A percentile compares a stretch with the other conserved stretches of the same genome.
These are phyloP conservation scores for Fusarium sp. DNA, from an alignment of 2,329 filamentous ascomycete species.

Conservation along the genomic window DNA sequence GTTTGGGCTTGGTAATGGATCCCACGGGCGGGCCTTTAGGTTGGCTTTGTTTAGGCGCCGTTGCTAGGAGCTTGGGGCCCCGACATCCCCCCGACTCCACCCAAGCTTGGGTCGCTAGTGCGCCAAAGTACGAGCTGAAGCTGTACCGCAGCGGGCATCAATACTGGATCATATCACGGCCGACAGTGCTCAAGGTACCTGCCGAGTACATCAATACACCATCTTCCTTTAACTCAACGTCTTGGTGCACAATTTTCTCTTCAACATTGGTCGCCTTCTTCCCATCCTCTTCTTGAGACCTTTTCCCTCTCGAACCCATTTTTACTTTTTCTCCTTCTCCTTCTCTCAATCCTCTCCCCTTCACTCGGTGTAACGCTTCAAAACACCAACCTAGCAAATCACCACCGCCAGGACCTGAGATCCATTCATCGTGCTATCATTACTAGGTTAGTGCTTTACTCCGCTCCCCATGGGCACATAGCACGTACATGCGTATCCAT, in stretches of 20 bases:
- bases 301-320: neutral
- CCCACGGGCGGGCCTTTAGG: slow-evolving; percentile 24
- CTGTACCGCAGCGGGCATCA: slow-evolving; percentile 33
- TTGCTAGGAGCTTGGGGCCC: slow-evolving; percentile 44
- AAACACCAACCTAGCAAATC: slow-evolving; percentile 22
- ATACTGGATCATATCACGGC: slow-evolving; percentile 19
- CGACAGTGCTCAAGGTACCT: slow-evolving; percentile 27
- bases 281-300: slow-evolving; percentile 17
- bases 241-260: slow-evolving; percentile 4
- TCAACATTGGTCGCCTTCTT: slow-evolving; percentile 3
- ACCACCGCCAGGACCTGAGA: slow-evolving; percentile 19
- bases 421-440: slow-evolving; percentile 19
- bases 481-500: slow-evolving; percentile 2
- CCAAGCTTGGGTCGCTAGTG: slow-evolving; percentile 41
- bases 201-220: slow-evolving; percentile 32
- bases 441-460: slow-evolving; percentile 24
- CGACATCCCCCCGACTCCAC: slow-evolving; percentile 33
- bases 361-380: slow-evolving; percentile 9
- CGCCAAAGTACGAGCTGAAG: slow-evolving; percentile 28
- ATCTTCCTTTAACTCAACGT: slow-evolving; percentile 25
- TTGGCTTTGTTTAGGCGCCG: slow-evolving; percentile 44
- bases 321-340: neutral
- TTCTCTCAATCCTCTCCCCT: slow-evolving; percentile 10
- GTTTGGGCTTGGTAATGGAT: slow-evolving; percentile 16
- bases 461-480: slow-evolving; percentile 33